Evolutionary conservation across 2,329 filamentous ascomycete species (phyloP).

Genomic region (Cladosporium sphaerospermum): DNA sequence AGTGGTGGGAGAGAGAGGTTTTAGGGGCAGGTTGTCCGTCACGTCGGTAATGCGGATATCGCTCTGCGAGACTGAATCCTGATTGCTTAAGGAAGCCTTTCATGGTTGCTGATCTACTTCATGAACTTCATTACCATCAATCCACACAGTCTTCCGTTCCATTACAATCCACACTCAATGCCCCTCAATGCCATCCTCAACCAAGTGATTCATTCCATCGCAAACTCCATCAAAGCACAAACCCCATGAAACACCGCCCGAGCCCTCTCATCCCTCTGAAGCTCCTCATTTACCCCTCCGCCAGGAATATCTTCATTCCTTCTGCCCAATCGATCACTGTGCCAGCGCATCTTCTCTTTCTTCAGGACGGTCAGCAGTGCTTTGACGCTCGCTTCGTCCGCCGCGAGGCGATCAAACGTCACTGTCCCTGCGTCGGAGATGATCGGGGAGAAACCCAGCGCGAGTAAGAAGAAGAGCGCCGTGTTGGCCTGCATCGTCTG

Average conservation of each 20-base stretch:
- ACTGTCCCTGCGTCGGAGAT: slow-evolving; percentile 10
- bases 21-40: neutral
- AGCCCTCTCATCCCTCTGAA: slow-evolving; percentile 26
- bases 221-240: slow-evolving; percentile 22
- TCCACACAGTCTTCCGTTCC: too few relatives aligned
- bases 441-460: slow-evolving; percentile 19
- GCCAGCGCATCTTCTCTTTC: slow-evolving; percentile 30
- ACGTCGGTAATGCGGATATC: too few relatives aligned
- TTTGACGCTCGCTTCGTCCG: slow-evolving; percentile 20
- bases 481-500: slow-evolving; percentile 28
- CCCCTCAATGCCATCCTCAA: neutral
- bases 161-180: too few relatives aligned
- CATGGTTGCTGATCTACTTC: too few relatives aligned
- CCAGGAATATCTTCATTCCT: slow-evolving; percentile 20
- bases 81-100: too few relatives aligned
- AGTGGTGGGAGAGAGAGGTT: neutral
- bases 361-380: slow-evolving; percentile 25
- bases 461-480: slow-evolving; percentile 27
- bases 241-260: slow-evolving; percentile 30
- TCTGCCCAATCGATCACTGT: slow-evolving; percentile 27
- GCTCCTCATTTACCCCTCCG: slow-evolving; percentile 18
- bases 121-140: too few relatives aligned
- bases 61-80: too few relatives aligned
- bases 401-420: slow-evolving; percentile 20
- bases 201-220: neutral